These are phyloP conservation scores for Fistulina hepatica DNA, from an alignment of 1,284 basidiomycete species.

Conservation along the genomic window DNA sequence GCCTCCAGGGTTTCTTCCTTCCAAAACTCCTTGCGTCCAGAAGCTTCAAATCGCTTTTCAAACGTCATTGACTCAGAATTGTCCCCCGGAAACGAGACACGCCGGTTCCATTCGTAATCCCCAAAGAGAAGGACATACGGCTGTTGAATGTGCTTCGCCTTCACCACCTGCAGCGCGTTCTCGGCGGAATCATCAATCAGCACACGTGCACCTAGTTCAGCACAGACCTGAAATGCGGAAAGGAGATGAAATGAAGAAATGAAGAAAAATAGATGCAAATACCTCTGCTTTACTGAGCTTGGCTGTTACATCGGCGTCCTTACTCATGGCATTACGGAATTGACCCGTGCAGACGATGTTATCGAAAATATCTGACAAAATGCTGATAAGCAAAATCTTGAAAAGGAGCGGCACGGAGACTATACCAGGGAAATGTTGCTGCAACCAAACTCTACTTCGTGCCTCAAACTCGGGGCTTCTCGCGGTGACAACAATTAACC, in stretches of 20 bases:
- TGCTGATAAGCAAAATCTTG: neutral
- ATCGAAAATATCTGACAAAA: conserved; percentile 44
- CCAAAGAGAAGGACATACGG: conserved; percentile 65
- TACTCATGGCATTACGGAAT: conserved; percentile 44
- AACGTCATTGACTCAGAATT: conserved; percentile 48
- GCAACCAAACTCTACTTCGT: conserved; percentile 57
- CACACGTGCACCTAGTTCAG: conserved; percentile 48
- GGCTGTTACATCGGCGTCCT: conserved; percentile 38
- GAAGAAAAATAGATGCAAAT: conserved; percentile 10
- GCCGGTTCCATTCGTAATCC: conserved; percentile 66
- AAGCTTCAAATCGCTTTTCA: conserved; percentile 39
- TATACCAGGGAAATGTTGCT: conserved; percentile 51
- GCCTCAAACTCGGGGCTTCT: conserved; percentile 46
- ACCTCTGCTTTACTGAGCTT: conserved; percentile 65
- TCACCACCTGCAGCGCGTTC: conserved; percentile 55
- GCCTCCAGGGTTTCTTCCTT: conserved; percentile 35
- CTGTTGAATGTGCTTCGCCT: conserved; percentile 21
- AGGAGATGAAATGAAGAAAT: neutral
- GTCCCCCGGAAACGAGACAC: conserved; percentile 33
- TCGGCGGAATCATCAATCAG: conserved; percentile 74
- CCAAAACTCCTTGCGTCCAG: conserved; percentile 44
- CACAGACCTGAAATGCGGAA: conserved; percentile 39
- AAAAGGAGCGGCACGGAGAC: conserved; percentile 1
- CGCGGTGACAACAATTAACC: conserved; percentile 67
- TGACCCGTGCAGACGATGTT: conserved; percentile 61